Base-by-base conservation (phyloP, 306 rosid genomes). In the Argentina anserina region DNA sequence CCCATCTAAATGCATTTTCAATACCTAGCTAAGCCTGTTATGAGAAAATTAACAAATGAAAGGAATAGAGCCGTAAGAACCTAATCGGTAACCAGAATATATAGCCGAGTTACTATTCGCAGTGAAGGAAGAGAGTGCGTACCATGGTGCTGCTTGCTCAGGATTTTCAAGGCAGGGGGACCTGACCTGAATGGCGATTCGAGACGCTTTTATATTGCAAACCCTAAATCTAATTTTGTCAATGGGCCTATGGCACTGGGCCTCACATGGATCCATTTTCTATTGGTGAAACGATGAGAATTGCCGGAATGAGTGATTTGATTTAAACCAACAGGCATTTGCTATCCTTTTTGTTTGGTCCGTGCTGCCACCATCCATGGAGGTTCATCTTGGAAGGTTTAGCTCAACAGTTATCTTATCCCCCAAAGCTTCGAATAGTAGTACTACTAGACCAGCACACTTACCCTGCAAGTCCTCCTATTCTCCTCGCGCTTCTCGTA, bases 361-460 rank as follows among this genome's bases (percentile, higher is more conserved):
- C 37, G 37, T 34, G 37, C 37, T 34, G 37, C 37, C n/a, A n/a
- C 5, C 26, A 3, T 53, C 61, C 4, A 59, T 90, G 97, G 86
- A 82, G 70, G 77, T 79, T 79, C 84, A 83, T 62, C 71, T 71
- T 61, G 83, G 76, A 23, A 81, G 75, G 5, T 83, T 80, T 78
- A 52, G 83, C 73, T 71, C 73, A 23, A 17, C 67, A 26, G 42
- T 78, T 42, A 15, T 75, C 62, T 18, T 74, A 42, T 72, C 76
- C 65, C 49, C 75, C 61, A 77, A 42, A 60, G 72, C 52, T 75
- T 36, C 71, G 20, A 76, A 47, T 17, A 76, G 42, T 23, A n/a
- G 36, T 17, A n/a, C n/a, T n/a, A n/a, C n/a, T 56, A 65, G 75
- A 42, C 79, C 70, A 28, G 47, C 80, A 9, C 73, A 29, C 59